Conservation (phyloP, 164 flowering plant genomes). For the Santalum album region DNA sequence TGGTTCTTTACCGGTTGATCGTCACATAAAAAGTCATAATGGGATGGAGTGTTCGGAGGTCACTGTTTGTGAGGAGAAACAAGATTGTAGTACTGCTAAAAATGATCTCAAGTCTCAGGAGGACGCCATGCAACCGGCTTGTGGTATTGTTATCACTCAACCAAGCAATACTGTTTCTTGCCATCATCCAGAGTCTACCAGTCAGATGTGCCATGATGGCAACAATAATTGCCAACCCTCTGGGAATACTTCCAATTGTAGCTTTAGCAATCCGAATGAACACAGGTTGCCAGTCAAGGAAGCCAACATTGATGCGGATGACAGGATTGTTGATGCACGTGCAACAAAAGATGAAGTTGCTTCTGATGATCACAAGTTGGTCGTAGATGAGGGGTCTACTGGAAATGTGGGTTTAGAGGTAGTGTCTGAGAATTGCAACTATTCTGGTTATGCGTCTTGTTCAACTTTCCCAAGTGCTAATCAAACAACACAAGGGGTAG, state of each 20-base stretch:
- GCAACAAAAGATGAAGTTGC: not conserved
- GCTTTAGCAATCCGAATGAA: not conserved
- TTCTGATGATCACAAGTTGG: not conserved
- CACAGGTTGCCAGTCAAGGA: not conserved
- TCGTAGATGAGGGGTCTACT: not conserved
- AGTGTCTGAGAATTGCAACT: not conserved
- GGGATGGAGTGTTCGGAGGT: too few species aligned
- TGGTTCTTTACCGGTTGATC: not conserved
- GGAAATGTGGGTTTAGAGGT: not conserved
- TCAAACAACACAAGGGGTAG: not conserved
- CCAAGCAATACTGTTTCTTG: not conserved
- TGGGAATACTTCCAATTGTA: not conserved
- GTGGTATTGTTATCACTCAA: not conserved
- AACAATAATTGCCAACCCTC: not conserved
- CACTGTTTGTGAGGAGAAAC: slow-evolving; percentile 1
- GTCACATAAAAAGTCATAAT: too few species aligned
- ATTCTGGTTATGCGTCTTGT: not conserved
- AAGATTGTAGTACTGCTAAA: slow-evolving; percentile 1
- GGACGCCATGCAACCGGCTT: not conserved
- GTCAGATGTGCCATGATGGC: not conserved
- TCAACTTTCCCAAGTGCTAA: not conserved
- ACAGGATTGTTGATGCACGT: not conserved
- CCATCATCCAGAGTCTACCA: not conserved
- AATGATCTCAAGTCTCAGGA: not conserved
- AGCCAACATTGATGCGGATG: not conserved